Base-by-base conservation (phyloP, 208 protist species). In the Crithidia bombi region DNA sequence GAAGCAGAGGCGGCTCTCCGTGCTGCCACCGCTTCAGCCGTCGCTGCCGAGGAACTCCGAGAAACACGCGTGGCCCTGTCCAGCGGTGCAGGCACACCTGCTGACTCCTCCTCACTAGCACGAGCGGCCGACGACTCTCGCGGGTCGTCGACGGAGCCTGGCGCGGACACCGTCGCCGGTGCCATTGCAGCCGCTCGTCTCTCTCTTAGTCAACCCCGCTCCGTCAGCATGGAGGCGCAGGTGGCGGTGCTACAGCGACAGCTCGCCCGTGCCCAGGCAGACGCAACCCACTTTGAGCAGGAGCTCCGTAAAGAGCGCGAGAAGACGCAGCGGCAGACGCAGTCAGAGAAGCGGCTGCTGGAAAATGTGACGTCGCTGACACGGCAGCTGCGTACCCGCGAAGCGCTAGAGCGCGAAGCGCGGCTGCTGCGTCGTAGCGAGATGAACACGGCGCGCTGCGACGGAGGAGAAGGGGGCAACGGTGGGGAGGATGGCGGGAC, bases 281-380 rank as follows among this genome's bases (percentile, higher is more conserved):
- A 66, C 25, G 36, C 79, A 5, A 38, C 52, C 32, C 81, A 74
- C 11, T 43, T 85, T 23, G 72, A 78, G 41, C 47, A 61, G 23
- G 79, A 91, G 38, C 55, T 84, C 26, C 43, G 32, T 10, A 26
- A 15, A 1, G 79, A 86, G 71, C 69, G 78, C 14, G 77, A 79
- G 50, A 71, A 71, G 52, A 70, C 59, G 21, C 69, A 69, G 38
- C 75, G 73, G 25, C 74, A 87, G 65, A 43, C 61, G 17, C 33
- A 47, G 21, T 49, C 73, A 21, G 83, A 87, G 59, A 75, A 72
- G 23, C 75, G 80, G 46, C 52, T 92, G 49, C 61, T 90, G 32
- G 73, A 75, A 14, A 82, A 86, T 47, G 67, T 92, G 11, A 44
- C 50, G 5, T 51, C 46, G 38, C 52, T 92, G 1, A 80, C 81